These are phyloP conservation scores for Nannizziopsis barbatae DNA, from an alignment of 2,329 filamentous ascomycete species.

Conservation along the genomic window DNA sequence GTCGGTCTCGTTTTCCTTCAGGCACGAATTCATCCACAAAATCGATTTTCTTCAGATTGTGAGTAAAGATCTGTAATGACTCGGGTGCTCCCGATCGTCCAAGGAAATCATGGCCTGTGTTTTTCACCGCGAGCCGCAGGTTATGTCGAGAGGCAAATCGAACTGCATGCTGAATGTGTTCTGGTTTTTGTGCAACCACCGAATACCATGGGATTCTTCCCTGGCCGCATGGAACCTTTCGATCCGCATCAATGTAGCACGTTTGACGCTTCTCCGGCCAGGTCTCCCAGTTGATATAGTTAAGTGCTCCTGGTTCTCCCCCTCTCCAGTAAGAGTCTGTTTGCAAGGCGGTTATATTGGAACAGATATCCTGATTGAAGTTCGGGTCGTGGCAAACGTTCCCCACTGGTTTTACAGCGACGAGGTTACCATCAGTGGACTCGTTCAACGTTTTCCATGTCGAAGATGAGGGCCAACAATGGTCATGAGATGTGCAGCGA, in stretches of 20 bases:
- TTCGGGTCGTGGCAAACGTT: conserved; percentile 41
- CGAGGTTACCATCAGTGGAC: conserved; percentile 41
- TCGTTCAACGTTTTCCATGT: conserved; percentile 44
- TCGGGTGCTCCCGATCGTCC: conserved; percentile 54
- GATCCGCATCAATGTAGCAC: conserved; percentile 27
- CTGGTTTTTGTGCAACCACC: conserved; percentile 23
- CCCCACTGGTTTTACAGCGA: conserved; percentile 45
- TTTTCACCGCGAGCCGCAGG: conserved; percentile 40
- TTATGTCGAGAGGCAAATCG: conserved; percentile 20
- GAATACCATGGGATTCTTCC: conserved; percentile 31
- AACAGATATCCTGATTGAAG: conserved; percentile 40
- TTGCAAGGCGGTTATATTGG: conserved; percentile 16
- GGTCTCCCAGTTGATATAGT: conserved; percentile 33
- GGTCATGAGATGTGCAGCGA: conserved; percentile 42
- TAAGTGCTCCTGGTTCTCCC: conserved; percentile 28
- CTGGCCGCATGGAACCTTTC: conserved; percentile 17
- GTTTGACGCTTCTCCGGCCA: conserved; percentile 28
- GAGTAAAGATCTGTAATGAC: conserved; percentile 27
- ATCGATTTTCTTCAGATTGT: conserved; percentile 22
- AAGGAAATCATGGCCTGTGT: conserved; percentile 44
- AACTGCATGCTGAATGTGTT: conserved; percentile 30
- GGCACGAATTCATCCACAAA: conserved; percentile 30
- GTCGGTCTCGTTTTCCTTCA: conserved; percentile 26
- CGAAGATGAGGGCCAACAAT: conserved; percentile 41
- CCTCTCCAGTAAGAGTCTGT: conserved; percentile 28